Evolutionary conservation across 306 rosid species (phyloP), one percentile per base, ranked within the genome.

Genomic region (Urtica urens): DNA sequence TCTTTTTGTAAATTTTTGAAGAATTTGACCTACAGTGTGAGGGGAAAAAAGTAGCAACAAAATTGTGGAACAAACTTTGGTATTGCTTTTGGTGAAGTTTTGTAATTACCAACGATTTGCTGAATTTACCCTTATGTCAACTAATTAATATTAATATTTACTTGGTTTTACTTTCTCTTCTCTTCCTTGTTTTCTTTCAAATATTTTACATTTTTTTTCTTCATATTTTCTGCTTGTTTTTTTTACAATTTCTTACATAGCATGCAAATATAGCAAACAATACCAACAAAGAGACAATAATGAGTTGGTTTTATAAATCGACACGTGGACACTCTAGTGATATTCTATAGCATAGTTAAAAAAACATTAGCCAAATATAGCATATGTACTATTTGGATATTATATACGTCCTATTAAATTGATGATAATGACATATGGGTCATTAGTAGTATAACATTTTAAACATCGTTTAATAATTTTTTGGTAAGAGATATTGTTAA

Each of bases 1-100:
- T n/a, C 42, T 23, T 24, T 37, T 46, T 81, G 82, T 90, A 84
- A 74, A 90, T 79, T 68, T 61, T 62, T 70, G 66, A 60, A 47
- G 66, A 60, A 47, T 60, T 72, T 77, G 72, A 72, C 76, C 62
- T 68, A 30, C 65, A 58, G 46, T 66, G 64, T 74, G 68, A 78
- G 65, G 64, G 74, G 23, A 22, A 44, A 8, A 45, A 5, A 4
- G 58, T 74, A 22, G 60, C 69, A 44, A 66, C 75, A 46, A 61
- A 62, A 61, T 51, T 53, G 56, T 59, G 76, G 70, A 74, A 68
- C 72, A 68, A 74, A 71, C 72, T 46, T 65, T 70, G 57, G 63
- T 67, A 56, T 64, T 61, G 53, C 30, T 38, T 49, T 51, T 21
- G 27, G 28, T 45, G 13, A 51, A 64, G 69, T 65, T n/a, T n/a